Evolutionary conservation across 2,329 filamentous ascomycete genomes (phyloP).

Genomic region (Colletotrichum eremochloae): DNA sequence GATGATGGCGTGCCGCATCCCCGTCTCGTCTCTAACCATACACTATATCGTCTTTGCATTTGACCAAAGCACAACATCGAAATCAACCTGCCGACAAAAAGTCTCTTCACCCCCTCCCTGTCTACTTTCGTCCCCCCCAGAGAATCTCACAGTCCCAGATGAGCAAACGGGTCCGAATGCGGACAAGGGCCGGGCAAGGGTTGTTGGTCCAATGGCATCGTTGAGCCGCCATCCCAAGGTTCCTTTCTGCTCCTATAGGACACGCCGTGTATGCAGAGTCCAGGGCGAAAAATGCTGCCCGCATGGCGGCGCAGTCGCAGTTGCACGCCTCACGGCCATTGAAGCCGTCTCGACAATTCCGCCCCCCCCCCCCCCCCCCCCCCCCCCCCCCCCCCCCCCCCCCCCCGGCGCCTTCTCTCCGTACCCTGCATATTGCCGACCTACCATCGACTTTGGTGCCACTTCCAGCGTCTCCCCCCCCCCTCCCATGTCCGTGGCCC

Average conservation of each 20-base stretch:
- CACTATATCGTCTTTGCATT: neutral
- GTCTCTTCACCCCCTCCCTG: neutral
- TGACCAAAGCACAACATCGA: conserved; percentile 17
- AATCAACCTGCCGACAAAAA: conserved; percentile 24
- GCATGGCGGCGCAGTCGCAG: conserved; percentile 60
- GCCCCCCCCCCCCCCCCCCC: conserved; percentile 6
- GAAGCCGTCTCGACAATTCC: conserved; percentile 26
- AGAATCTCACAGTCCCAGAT: conserved; percentile 28
- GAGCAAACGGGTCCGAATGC: conserved; percentile 39
- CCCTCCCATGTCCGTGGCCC: conserved; percentile 1
- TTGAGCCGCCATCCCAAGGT: conserved; percentile 28
- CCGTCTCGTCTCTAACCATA: neutral
- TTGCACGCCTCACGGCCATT: conserved; percentile 44
- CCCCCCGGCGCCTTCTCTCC: conserved; percentile 11
- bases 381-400: neutral
- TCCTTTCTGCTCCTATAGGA: conserved; percentile 49
- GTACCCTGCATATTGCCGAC: conserved; percentile 21
- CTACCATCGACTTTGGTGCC: conserved; percentile 23
- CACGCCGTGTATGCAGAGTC: conserved; percentile 48
- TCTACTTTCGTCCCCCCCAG: conserved; percentile 7
- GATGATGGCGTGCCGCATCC: conserved; percentile 1
- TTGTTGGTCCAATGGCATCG: conserved; percentile 53
- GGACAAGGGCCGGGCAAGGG: conserved; percentile 45
- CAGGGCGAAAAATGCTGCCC: conserved; percentile 49
- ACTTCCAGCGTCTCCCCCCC: conserved; percentile 16